phyloP scores from a whole-genome alignment of 257 asterid species.

The Solanum medicagineum region DNA sequence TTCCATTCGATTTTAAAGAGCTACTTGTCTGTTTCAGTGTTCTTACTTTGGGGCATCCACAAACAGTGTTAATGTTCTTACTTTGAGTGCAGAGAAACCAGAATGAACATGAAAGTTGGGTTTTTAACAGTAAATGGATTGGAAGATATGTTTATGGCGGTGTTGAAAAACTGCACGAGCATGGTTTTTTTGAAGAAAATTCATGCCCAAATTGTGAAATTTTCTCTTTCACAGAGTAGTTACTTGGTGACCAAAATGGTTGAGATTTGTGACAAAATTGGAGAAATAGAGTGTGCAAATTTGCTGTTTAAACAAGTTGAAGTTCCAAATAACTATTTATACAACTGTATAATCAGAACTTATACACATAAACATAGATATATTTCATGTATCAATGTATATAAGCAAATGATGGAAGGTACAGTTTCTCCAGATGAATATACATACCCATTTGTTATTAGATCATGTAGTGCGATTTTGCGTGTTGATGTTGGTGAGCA shows the following conservation, averaged over 20 bases:
- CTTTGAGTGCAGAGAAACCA: neutral
- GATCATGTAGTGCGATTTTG: conserved; percentile 52
- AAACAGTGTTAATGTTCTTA: no score
- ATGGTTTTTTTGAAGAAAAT: conserved; percentile 29
- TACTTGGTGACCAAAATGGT: conserved; percentile 71
- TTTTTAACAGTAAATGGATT: conserved; percentile 27
- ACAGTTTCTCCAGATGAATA: conserved; percentile 35
- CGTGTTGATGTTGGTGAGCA: conserved; percentile 31
- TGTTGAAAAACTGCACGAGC: conserved; percentile 21
- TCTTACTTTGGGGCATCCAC: neutral
- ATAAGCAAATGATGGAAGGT: conserved; percentile 34
- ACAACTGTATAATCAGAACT: conserved; percentile 51
- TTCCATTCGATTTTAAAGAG: no score
- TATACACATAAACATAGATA: conserved; percentile 33
- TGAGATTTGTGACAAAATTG: conserved; percentile 50
- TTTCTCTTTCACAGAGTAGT: conserved; percentile 50
- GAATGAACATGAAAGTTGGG: conserved; percentile 27
- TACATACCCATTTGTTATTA: conserved; percentile 61
- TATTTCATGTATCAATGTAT: conserved; percentile 17
- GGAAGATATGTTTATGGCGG: conserved; percentile 35
- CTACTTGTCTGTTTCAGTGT: no score
- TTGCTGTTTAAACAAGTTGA: conserved; percentile 37
- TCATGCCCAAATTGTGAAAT: conserved; percentile 61
- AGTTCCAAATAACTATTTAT: conserved; percentile 42
- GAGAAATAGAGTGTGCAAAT: conserved; percentile 41